phyloP scores from a whole-genome alignment of 2,329 filamentous ascomycete genomes.

The Sphaerulina vaccinii region DNA sequence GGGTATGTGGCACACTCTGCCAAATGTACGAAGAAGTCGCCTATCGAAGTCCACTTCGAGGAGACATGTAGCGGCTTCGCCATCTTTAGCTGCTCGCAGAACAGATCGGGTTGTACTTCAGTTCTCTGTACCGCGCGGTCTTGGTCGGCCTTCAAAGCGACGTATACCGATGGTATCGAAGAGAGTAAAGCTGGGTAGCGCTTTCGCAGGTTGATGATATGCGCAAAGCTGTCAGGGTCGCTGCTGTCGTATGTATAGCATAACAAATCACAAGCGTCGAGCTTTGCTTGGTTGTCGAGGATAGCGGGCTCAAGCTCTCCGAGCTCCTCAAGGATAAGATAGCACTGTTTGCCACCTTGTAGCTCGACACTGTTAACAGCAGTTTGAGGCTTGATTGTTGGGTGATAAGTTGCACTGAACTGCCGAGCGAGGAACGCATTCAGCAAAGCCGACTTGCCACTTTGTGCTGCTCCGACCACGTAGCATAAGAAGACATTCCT shows the following conservation, averaged over 20 bases:
- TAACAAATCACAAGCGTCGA: slow-evolving; percentile 89
- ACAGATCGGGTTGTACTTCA: slow-evolving; percentile 87
- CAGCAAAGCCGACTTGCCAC: slow-evolving; percentile 87
- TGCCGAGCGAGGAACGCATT: slow-evolving; percentile 88
- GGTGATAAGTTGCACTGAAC: slow-evolving; percentile 79
- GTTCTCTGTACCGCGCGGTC: slow-evolving; percentile 96
- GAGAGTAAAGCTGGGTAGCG: slow-evolving; percentile 75
- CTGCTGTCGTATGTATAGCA: slow-evolving; percentile 97
- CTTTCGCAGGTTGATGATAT: slow-evolving; percentile 77
- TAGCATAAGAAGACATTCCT: slow-evolving; percentile 95
- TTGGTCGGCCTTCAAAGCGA: slow-evolving; percentile 88
- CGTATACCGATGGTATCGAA: slow-evolving; percentile 86
- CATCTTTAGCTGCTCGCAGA: slow-evolving; percentile 83
- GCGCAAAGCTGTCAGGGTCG: slow-evolving; percentile 91
- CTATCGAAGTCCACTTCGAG: slow-evolving; percentile 89
- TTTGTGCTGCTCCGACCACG: slow-evolving; percentile 77
- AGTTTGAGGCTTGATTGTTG: slow-evolving; percentile 90
- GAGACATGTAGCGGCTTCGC: slow-evolving; percentile 89
- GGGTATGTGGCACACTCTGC: slow-evolving; percentile 92
- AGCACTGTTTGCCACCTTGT: slow-evolving; percentile 93
- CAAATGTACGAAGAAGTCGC: slow-evolving; percentile 86
- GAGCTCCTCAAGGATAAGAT: slow-evolving; percentile 91
- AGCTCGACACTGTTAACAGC: slow-evolving; percentile 96
- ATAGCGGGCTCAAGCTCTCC: slow-evolving; percentile 95
- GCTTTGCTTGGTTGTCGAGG: slow-evolving; percentile 83